phyloP scores from a whole-genome alignment of 371 early-diverging fungal species.

The Haplosporangium sp. region DNA sequence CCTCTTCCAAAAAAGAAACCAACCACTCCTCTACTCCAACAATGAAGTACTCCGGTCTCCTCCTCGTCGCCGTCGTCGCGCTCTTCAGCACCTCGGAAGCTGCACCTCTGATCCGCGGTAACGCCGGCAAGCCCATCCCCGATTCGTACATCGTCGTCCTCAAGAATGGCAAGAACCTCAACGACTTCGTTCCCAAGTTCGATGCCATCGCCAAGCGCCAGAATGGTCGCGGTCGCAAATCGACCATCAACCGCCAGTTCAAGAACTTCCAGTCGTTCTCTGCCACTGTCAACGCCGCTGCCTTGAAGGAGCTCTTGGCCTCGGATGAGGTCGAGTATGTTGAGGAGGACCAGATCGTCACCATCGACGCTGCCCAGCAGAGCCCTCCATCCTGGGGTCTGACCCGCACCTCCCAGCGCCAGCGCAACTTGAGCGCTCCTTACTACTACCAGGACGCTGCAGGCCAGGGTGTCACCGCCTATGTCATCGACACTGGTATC shows the following conservation, averaged over 20 bases:
- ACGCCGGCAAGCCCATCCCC: too few relatives aligned
- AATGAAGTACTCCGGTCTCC: too few relatives aligned
- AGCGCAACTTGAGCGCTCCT: conserved; percentile 28
- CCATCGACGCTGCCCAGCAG: conserved; percentile 8
- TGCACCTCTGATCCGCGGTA: too few relatives aligned
- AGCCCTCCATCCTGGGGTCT: conserved; percentile 60
- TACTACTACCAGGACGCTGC: conserved; percentile 41
- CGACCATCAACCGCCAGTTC: not conserved
- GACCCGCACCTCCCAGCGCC: conserved; percentile 59
- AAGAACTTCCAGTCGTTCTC: not conserved
- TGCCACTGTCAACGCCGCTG: not conserved
- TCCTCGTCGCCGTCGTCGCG: too few relatives aligned
- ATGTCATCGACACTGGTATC: conserved; percentile 66
- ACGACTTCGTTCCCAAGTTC: not conserved
- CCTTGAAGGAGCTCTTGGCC: conserved; percentile 4
- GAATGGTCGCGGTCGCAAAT: not conserved
- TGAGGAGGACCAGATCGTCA: conserved; percentile 28
- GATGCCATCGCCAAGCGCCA: not conserved
- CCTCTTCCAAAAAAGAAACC: too few relatives aligned
- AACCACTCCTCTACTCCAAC: too few relatives aligned
- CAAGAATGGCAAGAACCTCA: not conserved
- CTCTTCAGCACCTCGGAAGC: too few relatives aligned
- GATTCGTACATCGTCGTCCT: not conserved
- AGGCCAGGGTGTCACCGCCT: conserved; percentile 57
- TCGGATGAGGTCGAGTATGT: conserved; percentile 32